Evolutionary conservation across 805 yeast genomes (phyloP).

Genomic region (Candida piceae): DNA sequence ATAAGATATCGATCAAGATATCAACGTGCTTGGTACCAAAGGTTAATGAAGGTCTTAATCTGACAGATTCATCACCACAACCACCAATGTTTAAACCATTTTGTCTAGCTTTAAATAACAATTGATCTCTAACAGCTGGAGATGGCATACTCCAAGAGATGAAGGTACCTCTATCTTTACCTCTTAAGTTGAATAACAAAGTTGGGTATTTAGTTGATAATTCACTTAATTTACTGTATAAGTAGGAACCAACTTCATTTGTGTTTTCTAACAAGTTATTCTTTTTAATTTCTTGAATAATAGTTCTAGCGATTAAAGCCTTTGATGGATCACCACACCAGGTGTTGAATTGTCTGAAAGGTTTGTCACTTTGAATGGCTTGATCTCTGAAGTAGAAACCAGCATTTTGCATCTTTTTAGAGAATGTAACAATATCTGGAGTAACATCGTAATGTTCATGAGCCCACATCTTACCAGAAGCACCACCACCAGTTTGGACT

Average conservation of each 20-base stretch:
- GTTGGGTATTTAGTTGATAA: slow-evolving; percentile 38
- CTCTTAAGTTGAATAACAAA: slow-evolving; percentile 48
- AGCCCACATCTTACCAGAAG: slow-evolving; percentile 69
- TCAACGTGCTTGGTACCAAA: slow-evolving; percentile 61
- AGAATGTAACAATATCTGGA: slow-evolving; percentile 66
- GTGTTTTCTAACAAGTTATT: slow-evolving; percentile 45
- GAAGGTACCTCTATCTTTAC: slow-evolving; percentile 58
- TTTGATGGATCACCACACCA: slow-evolving; percentile 77
- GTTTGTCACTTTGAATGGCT: slow-evolving; percentile 50
- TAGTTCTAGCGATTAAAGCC: slow-evolving; percentile 58
- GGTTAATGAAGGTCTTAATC: slow-evolving; percentile 62
- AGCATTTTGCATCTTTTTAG: slow-evolving; percentile 70
- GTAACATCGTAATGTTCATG: slow-evolving; percentile 63
- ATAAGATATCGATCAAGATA: slow-evolving; percentile 40
- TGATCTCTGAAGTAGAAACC: slow-evolving; percentile 64
- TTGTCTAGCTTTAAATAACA: slow-evolving; percentile 40
- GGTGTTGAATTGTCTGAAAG: slow-evolving; percentile 70
- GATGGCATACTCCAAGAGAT: slow-evolving; percentile 58
- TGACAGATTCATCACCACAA: slow-evolving; percentile 52
- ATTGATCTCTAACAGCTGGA: slow-evolving; percentile 39
- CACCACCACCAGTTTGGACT: slow-evolving; percentile 74
- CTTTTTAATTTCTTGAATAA: slow-evolving; percentile 48
- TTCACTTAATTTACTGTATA: slow-evolving; percentile 38
- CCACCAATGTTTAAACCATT: slow-evolving; percentile 66
- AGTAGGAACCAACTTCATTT: slow-evolving; percentile 48